Evolutionary conservation across 495 filamentous ascomycete species (phyloP), one percentile per base, ranked within the genome.

Genomic region (Penicillium crystallinum): DNA sequence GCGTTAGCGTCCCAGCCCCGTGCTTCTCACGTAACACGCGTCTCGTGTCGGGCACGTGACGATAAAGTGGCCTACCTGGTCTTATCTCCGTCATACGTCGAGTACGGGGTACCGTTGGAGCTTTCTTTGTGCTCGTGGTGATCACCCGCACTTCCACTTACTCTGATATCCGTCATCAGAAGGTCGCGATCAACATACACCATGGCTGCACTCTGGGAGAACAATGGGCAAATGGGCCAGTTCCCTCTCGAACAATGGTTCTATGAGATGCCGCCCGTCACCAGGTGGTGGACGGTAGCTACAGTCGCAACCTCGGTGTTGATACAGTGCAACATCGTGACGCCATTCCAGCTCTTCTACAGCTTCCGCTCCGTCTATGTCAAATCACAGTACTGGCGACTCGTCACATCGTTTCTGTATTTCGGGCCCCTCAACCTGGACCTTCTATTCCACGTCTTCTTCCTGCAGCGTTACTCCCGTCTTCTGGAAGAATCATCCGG

Each of bases 371-470:
- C 90, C 11, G 93, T 97, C 47, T 98, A 95, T 64, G 68, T 83
- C 49, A 95, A 95, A 71, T 83, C 83, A 40, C 90, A 97, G 89
- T 97, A 96, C 71, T 97, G 95, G 95, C 90, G 93, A 22, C 76
- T 98, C 2, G 54, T 97, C 15, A 91, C 91, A 11, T 95, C 95
- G 3, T 98, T 98, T 71, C 81, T 96, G 56, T 98, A 97, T 74
- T 97, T 97, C 67, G 95, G 95, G 18, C 90, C 91, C 10, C 81
- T 98, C 45, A 90, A 85, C 36, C 84, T 98, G 59, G 93, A 98
- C 70, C 84, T 98, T 21, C 80, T 97, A 61, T 97, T 97, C 81
- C 95, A 98, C 65, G 87, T 98, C 71, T 98, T 97, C 80, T 98
- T 98, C 77, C 83, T 97, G 38, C 90, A 95, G 63, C 90, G 93